Conservation (phyloP, 257 asterid species). For the Forsythia suspensa region DNA sequence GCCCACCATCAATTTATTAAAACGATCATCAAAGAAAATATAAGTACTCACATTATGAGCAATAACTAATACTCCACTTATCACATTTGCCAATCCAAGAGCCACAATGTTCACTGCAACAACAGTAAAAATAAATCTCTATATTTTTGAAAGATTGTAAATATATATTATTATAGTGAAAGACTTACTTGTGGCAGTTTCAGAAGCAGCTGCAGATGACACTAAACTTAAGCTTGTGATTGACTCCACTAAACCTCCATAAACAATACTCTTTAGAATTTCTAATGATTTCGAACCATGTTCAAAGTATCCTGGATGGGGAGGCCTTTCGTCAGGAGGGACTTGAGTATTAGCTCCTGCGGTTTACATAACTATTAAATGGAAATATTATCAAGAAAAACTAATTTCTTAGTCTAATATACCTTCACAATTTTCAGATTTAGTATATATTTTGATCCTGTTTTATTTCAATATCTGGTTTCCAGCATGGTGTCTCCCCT, state of each 20-base stretch:
- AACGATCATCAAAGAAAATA: not conserved
- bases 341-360: not conserved
- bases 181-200: conserved; percentile 52
- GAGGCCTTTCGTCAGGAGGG: conserved; percentile 6
- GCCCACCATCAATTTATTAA: no score
- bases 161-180: not conserved
- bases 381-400: not conserved
- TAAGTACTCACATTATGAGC: conserved; percentile 27
- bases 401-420: not conserved
- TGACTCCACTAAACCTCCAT: conserved; percentile 65
- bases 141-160: not conserved
- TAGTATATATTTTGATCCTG: no score
- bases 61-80: conserved; percentile 48
- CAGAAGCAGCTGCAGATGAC: conserved; percentile 71
- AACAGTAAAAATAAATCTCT: not conserved
- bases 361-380: not conserved
- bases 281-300: conserved; percentile 41
- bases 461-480: no score
- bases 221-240: conserved; percentile 63
- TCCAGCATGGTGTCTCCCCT: no score
- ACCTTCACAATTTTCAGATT: not conserved
- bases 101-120: conserved; percentile 53
- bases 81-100: conserved; percentile 61
- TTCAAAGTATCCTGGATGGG: conserved; percentile 11
- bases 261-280: conserved; percentile 56